Conservation (phyloP, 768 basidiomycete genomes). For the Postia placenta region DNA sequence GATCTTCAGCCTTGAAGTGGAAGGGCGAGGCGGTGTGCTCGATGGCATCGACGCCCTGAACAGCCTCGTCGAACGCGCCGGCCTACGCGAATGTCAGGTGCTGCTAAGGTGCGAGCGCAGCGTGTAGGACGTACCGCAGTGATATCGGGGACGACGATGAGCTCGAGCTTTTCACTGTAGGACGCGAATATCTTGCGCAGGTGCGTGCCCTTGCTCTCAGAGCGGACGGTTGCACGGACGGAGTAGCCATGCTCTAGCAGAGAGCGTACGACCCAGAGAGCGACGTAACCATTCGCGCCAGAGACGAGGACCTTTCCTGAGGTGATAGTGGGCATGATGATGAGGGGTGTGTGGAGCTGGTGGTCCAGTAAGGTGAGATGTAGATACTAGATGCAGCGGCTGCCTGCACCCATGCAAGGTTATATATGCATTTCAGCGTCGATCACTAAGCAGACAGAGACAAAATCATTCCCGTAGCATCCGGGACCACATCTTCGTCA, state of each 20-base stretch:
- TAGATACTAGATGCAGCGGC: no score
- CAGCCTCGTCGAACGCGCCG: conserved; percentile 73
- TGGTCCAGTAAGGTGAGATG: no score
- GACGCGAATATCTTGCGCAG: conserved; percentile 47
- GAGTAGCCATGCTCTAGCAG: conserved; percentile 58
- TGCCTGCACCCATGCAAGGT: no score
- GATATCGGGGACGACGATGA: conserved; percentile 68
- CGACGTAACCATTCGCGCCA: conserved; percentile 57
- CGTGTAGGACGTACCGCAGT: conserved; percentile 30
- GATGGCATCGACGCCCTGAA: conserved; percentile 70
- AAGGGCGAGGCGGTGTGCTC: conserved; percentile 66
- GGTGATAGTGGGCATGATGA: conserved; percentile 30
- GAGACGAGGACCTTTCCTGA: conserved; percentile 44
- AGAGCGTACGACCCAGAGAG: conserved; percentile 47
- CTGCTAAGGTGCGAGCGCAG: not conserved
- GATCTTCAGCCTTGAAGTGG: conserved; percentile 37
- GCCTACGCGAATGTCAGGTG: conserved; percentile 28
- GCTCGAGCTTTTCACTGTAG: conserved; percentile 53
- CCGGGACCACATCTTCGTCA: no score
- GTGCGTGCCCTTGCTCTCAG: conserved; percentile 50
- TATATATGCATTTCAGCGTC: no score
- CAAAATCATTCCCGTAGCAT: no score
- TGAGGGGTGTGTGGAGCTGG: no score
- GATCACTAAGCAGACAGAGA: no score
- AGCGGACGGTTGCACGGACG: conserved; percentile 65